A percentile compares a stretch with the other conserved stretches of the same genome.
These are phyloP conservation scores for Phytophthora capsici DNA, from an alignment of 352 stramenopile species.

Conservation along the genomic window DNA sequence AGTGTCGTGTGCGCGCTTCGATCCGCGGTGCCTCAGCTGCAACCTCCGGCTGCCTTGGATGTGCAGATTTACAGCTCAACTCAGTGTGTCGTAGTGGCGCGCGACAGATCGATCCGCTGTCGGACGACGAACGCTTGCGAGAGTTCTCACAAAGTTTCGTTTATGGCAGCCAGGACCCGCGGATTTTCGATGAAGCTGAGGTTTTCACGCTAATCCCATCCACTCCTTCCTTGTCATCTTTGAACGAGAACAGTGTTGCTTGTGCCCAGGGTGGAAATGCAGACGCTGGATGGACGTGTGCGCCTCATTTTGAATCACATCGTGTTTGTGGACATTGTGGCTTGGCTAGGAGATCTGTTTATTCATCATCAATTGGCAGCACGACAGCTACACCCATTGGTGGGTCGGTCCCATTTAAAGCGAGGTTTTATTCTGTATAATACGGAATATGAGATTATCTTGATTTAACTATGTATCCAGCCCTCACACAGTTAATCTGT, in stretches of 20 bases:
- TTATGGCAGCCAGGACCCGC: constrained; percentile 90
- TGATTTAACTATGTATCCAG: too few relatives aligned
- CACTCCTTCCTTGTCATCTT: constrained; percentile 9
- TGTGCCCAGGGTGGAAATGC: constrained; percentile 63
- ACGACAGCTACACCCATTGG: too few relatives aligned
- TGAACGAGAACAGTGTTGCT: constrained; percentile 66
- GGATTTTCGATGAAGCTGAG: constrained; percentile 94
- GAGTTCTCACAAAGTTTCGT: constrained; percentile 92
- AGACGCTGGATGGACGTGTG: constrained; percentile 79
- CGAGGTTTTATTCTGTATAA: too few relatives aligned
- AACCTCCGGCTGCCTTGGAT: constrained; percentile 84
- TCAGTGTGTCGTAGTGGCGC: constrained; percentile 91
- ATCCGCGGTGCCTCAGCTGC: constrained; percentile 93
- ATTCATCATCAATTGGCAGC: too few relatives aligned
- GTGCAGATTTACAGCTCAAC: constrained; percentile 90
- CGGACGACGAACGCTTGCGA: constrained; percentile 87
- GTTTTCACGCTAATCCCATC: constrained; percentile 60
- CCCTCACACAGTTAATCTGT: too few relatives aligned
- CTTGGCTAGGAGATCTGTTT: too few relatives aligned
- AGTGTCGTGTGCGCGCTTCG: constrained; percentile 87
- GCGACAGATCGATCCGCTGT: constrained; percentile 74
- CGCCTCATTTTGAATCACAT: constrained; percentile 59
- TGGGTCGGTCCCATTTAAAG: too few relatives aligned
- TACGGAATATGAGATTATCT: too few relatives aligned
- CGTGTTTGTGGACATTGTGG: constrained; percentile 91